A percentile compares a stretch with the other conserved stretches of the same genome.
Evolutionary conservation across 2,329 filamentous ascomycete species (phyloP).

Genomic region (Fusarium sacchari): DNA sequence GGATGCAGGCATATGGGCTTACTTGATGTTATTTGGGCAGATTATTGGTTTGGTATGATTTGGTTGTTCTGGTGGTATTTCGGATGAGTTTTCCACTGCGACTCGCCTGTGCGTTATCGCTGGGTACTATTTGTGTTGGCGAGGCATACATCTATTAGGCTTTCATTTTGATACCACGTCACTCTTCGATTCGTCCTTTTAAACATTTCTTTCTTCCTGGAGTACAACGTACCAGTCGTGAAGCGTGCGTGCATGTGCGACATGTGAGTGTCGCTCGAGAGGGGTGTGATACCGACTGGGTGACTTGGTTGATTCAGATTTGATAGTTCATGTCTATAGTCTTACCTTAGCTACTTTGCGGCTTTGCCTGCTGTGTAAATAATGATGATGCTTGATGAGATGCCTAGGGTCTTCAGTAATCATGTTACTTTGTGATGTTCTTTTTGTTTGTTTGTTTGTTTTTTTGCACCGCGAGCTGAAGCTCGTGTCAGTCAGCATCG

Average conservation of each 20-base stretch:
- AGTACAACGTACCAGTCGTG: background rate
- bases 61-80: constrained; percentile 5
- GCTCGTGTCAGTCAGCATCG: background rate
- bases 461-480: background rate
- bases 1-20: constrained; percentile 34
- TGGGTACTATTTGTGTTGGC: constrained; percentile 33
- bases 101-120: constrained; percentile 36
- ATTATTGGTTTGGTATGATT: constrained; percentile 34
- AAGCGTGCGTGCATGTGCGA: background rate
- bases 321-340: background rate
- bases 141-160: constrained; percentile 42
- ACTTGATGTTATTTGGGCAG: constrained; percentile 20
- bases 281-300: background rate
- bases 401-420: background rate
- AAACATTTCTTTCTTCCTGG: constrained; percentile 16
- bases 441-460: too few relatives aligned
- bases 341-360: background rate
- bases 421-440: background rate
- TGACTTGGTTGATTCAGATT: background rate
- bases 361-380: constrained; percentile 21
- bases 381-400: constrained; percentile 16
- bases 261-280: background rate
- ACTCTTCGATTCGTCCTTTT: constrained; percentile 39
- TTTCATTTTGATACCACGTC: constrained; percentile 46
- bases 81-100: constrained; percentile 33